Evolutionary conservation across 148 eudicot species (phyloP).

Genomic region (Vaccinium myrtillus): DNA sequence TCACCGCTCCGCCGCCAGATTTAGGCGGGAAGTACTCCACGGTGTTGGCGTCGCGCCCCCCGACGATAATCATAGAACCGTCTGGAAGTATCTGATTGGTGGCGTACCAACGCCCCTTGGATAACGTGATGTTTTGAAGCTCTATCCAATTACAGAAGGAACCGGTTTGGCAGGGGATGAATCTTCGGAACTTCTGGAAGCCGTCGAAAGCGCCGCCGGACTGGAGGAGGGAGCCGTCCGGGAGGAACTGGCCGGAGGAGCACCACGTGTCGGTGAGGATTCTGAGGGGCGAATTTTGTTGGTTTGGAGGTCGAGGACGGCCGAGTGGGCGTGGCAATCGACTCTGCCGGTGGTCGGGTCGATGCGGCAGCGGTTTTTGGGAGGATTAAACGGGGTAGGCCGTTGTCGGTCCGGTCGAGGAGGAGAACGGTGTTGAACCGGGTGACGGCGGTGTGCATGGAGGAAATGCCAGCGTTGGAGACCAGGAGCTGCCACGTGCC

Average conservation of each 20-base stretch:
- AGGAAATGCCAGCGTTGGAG: conserved; percentile 71
- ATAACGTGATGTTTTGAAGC: conserved; percentile 46
- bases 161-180: conserved; percentile 52
- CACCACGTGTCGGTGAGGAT: conserved; percentile 98
- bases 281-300: conserved; percentile 54
- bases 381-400: conserved; percentile 51
- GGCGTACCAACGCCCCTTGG: conserved; percentile 74
- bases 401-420: conserved; percentile 81
- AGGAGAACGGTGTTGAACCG: conserved; percentile 72
- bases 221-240: conserved; percentile 87
- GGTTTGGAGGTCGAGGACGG: conserved; percentile 55
- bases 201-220: conserved; percentile 83
- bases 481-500: conserved; percentile 87
- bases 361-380: conserved; percentile 39
- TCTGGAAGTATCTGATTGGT: conserved; percentile 79
- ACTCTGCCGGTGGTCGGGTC: conserved; percentile 32
- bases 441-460: conserved; percentile 98
- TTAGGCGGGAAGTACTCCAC: conserved; percentile 72
- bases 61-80: conserved; percentile 66
- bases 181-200: conserved; percentile 52
- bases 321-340: conserved; percentile 90
- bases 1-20: conserved; percentile 35
- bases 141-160: conserved; percentile 76
- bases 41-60: conserved; percentile 48
- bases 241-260: conserved; percentile 92